Percentiles rank a stretch among this genome's conserved stretches.
These are phyloP conservation scores for Gossypium australe DNA, from an alignment of 345 rosid genomes.

Conservation along the genomic window DNA sequence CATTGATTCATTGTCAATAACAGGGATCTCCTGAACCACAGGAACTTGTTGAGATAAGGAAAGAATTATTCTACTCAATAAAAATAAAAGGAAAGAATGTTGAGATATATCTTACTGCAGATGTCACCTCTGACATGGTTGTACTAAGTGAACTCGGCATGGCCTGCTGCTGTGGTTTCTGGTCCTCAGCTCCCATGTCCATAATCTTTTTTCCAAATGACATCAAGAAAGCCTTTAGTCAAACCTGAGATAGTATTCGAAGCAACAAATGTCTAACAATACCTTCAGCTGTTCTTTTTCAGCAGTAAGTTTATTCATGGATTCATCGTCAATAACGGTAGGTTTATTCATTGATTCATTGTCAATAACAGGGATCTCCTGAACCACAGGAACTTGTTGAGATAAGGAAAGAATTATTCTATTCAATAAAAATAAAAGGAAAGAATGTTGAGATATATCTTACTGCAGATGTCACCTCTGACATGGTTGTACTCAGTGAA, in stretches of 20 bases:
- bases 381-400: too few species aligned
- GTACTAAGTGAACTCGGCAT: slow-evolving; percentile 41
- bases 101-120: slow-evolving; percentile 33
- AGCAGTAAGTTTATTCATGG: background rate
- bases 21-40: slow-evolving; percentile 52
- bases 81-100: background rate
- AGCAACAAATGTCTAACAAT: background rate
- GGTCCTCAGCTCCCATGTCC: slow-evolving; percentile 76
- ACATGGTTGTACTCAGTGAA: background rate
- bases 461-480: background rate
- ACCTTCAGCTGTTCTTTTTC: background rate
- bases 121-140: slow-evolving; percentile 48
- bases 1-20: slow-evolving; percentile 50
- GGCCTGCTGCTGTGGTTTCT: slow-evolving; percentile 61
- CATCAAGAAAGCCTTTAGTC: background rate
- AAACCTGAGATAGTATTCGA: background rate
- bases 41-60: slow-evolving; percentile 33
- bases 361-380: too few species aligned
- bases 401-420: too few species aligned
- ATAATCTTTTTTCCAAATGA: slow-evolving; percentile 38
- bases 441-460: background rate
- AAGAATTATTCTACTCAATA: slow-evolving; percentile 6
- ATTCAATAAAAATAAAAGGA: background rate
- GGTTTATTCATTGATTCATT: background rate
- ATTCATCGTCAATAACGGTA: background rate